Base-by-base conservation (phyloP, 2,329 filamentous ascomycete species). In the Fusarium stilboides region DNA sequence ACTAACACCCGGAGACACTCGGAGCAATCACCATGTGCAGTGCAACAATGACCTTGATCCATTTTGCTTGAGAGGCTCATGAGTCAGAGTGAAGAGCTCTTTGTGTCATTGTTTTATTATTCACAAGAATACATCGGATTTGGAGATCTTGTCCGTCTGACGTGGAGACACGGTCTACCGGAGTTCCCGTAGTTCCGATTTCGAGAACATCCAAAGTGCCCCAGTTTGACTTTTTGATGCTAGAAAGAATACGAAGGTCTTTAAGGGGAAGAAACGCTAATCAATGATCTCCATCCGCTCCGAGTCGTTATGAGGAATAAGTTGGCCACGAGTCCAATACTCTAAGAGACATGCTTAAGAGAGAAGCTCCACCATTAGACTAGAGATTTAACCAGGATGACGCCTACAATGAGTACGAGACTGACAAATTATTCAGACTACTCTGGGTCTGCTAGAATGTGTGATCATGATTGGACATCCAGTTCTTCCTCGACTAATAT, bases 1-100 rank as follows among this genome's bases (percentile, higher is more conserved):
- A 28, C 10, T 19, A 31, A 39, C 22, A 36, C 10, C 13, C n/a
- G 8, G 46, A 44, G 39, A 47, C 42, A 64, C 46, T 65, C 24
- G 36, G 5, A 46, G 26, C 19, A 39, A 37, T 24, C 6, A 8
- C 24, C 15, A 55, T 8, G 15, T 13, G 3, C 6, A 34, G 3
- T 19, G 34, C 1, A 14, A 14, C 3, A 15, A 3, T 7, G 10
- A 20, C 1, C 22, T 19, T 12, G 1, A 1, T 12, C 3, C 1
- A 8, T 3, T 3, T 3, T 26, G 1, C 8, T 7, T 13, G 17
- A 5, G 8, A 43, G 2, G 15, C 2, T 17, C 10, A 36, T 36
- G 34, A 36, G 14, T 36, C 37, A 3, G 3, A 13, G 19, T 13
- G 1, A 17, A 33, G 1, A 9, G 2, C 6, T 10, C 22, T 15